Base-by-base conservation (phyloP, 1,284 basidiomycete species). In the Coniferiporia sulphurascens region DNA sequence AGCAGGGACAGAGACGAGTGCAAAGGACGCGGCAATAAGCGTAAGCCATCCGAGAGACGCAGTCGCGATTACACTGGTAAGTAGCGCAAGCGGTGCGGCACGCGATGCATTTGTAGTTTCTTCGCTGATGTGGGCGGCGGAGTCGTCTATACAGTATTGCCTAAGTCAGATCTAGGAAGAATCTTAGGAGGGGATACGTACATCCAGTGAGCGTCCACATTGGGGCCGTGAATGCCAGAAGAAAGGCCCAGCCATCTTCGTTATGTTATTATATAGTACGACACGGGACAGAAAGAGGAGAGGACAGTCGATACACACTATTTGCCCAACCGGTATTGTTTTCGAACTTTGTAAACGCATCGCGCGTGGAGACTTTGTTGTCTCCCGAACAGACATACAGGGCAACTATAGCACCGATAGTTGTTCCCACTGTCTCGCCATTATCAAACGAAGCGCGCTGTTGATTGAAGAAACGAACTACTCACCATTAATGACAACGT, bases 151-250 rank as follows among this genome's bases (percentile, higher is more conserved):
- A 12, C 12, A 58, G 41, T 50, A 10, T 35, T 44, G 35, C 27
- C 48, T 15, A 52, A 19, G 32, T 48, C 41, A 54, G 15, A 21
- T 7, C 48, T 46, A 3, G 17, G 4, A 55, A 12, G 6, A 38
- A 48, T 38, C 10, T 57, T 34, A 17, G 9, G 45, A 50, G 8
- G 22, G 4, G 46, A 46, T 6, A 6, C 83, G 66, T 61, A 86
- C 86, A 90, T 56, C 86, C 85, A 0, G 87, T 89, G 52, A 89
- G 70, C 1, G 85, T 86, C 88, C 88, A 91, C 83, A 89, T 89
- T 0, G 86, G 84, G 1, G 85, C 78, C 0, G 85, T 86, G 66
- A 90, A 88, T 0, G 86, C 78, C 19, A 90, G 70, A 62, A 90
- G 71, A 68, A 90, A 89, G 0, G 86, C 84, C 84, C 85, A 88